These are phyloP conservation scores for Russula brevipes DNA, from an alignment of 768 basidiomycete genomes.

Conservation along the genomic window DNA sequence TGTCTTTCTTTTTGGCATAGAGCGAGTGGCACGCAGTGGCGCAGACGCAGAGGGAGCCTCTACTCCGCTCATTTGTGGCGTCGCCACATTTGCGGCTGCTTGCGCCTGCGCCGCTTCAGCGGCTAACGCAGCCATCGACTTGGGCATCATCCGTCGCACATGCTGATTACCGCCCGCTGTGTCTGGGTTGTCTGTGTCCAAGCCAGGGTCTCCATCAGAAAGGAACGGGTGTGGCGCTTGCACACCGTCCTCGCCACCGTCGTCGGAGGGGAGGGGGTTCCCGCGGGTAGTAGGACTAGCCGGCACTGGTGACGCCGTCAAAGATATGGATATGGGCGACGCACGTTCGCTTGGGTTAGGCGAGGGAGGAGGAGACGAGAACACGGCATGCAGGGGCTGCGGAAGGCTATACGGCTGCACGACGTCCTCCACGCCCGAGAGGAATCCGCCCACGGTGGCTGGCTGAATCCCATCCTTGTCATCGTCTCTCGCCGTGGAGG, in stretches of 20 bases:
- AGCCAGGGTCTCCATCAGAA: background rate
- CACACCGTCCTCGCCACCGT: constrained; percentile 28
- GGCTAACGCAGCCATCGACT: constrained; percentile 23
- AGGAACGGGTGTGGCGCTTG: background rate
- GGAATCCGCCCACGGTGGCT: constrained; percentile 39
- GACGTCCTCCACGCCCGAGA: constrained; percentile 65
- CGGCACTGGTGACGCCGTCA: background rate
- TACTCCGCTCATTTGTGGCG: background rate
- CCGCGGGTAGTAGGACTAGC: background rate
- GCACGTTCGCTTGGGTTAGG: background rate
- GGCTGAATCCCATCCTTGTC: background rate
- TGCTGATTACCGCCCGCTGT: background rate
- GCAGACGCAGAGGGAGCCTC: background rate
- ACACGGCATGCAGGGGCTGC: constrained; percentile 40
- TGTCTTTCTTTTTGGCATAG: background rate
- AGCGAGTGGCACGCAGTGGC: background rate
- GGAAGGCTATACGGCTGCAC: constrained; percentile 71
- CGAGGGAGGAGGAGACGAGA: constrained; percentile 20
- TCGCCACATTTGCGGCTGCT: constrained; percentile 26
- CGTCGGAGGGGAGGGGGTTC: no score
- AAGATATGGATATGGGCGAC: background rate
- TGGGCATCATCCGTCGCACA: constrained; percentile 16
- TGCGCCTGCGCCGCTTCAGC: constrained; percentile 3
- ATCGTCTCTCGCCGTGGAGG: background rate
- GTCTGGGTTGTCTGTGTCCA: background rate